These are phyloP conservation scores for Aureobasidium sp. DNA, from an alignment of 2,329 filamentous ascomycete genomes.

Conservation along the genomic window DNA sequence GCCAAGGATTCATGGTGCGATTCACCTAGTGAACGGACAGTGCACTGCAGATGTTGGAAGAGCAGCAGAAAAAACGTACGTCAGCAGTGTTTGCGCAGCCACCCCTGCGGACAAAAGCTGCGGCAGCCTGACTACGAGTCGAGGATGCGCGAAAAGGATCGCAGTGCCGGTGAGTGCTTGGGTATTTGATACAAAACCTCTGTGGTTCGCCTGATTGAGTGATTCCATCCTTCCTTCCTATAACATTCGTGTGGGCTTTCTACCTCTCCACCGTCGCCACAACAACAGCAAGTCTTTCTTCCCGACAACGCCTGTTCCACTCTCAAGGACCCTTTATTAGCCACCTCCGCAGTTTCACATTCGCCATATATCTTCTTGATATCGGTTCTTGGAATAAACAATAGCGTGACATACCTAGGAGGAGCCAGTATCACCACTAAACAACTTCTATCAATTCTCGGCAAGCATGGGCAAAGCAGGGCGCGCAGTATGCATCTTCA, in stretches of 20 bases:
- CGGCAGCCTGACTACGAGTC: constrained; percentile 10
- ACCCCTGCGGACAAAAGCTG: constrained; percentile 7
- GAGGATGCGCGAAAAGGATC: background rate
- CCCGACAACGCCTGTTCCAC: background rate
- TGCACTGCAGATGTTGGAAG: constrained; percentile 1
- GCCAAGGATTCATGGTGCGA: constrained; percentile 7
- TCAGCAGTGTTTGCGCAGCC: constrained; percentile 11
- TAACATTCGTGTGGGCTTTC: background rate
- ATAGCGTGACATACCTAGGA: background rate
- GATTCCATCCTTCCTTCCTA: background rate
- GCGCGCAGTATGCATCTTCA: constrained; percentile 76
- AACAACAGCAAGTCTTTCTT: background rate
- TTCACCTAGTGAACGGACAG: background rate
- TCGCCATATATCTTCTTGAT: background rate
- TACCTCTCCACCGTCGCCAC: background rate
- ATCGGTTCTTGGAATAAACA: background rate
- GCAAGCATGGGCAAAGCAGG: constrained; percentile 62
- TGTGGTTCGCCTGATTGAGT: background rate
- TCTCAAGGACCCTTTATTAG: background rate
- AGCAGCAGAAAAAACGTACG: background rate
- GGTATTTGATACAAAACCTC: constrained; percentile 2
- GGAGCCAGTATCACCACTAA: background rate
- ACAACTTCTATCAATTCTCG: background rate
- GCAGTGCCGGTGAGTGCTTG: background rate
- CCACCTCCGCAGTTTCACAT: constrained; percentile 11